Base-by-base conservation (phyloP, 2,329 filamentous ascomycete species). In the Rhinocladiella similis region DNA sequence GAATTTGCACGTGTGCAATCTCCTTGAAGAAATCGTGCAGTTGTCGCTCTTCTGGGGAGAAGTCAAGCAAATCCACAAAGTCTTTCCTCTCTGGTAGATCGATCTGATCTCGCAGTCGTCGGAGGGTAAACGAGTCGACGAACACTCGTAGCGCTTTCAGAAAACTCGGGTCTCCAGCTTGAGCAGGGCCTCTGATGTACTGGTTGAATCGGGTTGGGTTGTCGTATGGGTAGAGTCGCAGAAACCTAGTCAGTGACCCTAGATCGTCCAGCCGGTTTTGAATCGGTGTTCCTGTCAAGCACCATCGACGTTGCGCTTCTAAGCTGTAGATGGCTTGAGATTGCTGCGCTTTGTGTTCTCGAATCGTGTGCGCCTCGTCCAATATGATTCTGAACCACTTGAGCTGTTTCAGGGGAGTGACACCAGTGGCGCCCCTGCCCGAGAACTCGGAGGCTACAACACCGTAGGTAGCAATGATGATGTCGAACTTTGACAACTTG, bases 371-470 rank as follows among this genome's bases (percentile, higher is more conserved):
- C 0, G 92, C 94, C 73, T 99, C 93, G 62, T 97, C 93, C 1
- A 97, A 81, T 1, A 97, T 91, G 52, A 97, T 89, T 18, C 93
- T 88, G 70, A 96, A 97, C 89, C 92, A 96, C 59, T 91, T 90
- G 57, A 96, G 84, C 64, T 88, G 85, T 52, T 87, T 84, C 36
- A 97, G 75, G 0, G 91, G 89, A 62, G 75, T 80, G 22, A 70
- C 67, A 54, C 78, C 81, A 10, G 36, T 38, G 5, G 56, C 39
- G 5, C 41, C 50, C 25, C 87, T 83, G 20, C 83, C 78, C 43
- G 81, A 83, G 14, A 90, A 82, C 68, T 97, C 93, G 58, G 88
- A 89, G 0, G 90, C 86, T 19, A 96, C 84, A 0, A 91, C 95
- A 38, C 90, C 89, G 69, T 97, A 99, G 0, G 94, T 97, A 0